phyloP scores from a whole-genome alignment of 2,329 filamentous ascomycete species.

The Fusarium nodosum region DNA sequence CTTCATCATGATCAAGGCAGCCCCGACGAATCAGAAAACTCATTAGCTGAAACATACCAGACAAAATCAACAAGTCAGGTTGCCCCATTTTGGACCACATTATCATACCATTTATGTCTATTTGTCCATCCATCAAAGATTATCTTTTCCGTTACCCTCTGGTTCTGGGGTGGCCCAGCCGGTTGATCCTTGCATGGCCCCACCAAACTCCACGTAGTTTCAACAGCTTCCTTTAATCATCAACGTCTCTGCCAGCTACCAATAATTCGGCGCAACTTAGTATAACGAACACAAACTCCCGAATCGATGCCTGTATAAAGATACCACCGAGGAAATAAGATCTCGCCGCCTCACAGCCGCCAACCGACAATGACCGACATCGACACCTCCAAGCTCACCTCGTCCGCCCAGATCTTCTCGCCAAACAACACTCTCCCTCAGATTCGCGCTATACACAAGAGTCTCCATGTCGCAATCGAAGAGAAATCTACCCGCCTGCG shows the following conservation, averaged over 20 bases:
- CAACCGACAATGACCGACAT: slow-evolving; percentile 57
- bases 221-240: slow-evolving; percentile 30
- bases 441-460: slow-evolving; percentile 73
- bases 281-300: slow-evolving; percentile 7
- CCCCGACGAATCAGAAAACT: neutral
- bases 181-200: slow-evolving; percentile 36
- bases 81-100: no score
- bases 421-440: slow-evolving; percentile 71
- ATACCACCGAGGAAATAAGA: slow-evolving; percentile 7
- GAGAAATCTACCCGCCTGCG: slow-evolving; percentile 73
- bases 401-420: slow-evolving; percentile 68
- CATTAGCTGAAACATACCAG: neutral
- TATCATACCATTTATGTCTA: neutral
- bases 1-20: neutral
- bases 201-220: slow-evolving; percentile 50
- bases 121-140: neutral
- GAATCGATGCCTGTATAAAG: slow-evolving; percentile 28
- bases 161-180: slow-evolving; percentile 1
- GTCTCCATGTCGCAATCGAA: slow-evolving; percentile 70
- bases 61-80: neutral
- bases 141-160: neutral
- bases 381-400: slow-evolving; percentile 63
- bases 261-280: slow-evolving; percentile 10
- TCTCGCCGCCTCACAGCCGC: slow-evolving; percentile 15
- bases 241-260: slow-evolving; percentile 22